Conservation (phyloP, 768 basidiomycete species). For the Paxillus ammoniavirescens region DNA sequence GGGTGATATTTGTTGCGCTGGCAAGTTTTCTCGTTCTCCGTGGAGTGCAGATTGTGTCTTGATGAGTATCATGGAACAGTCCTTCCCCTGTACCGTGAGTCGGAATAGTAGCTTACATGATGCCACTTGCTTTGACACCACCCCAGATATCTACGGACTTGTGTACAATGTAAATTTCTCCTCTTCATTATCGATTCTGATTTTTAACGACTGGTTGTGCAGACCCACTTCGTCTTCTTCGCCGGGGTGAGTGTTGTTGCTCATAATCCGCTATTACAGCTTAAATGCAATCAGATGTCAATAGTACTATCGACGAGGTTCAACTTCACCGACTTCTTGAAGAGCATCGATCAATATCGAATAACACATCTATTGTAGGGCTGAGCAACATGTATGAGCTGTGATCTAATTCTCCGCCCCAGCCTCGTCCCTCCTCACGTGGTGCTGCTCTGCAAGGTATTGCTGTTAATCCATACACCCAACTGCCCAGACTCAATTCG, state of each 20-base stretch:
- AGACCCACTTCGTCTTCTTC: conserved; percentile 56
- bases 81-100: conserved; percentile 55
- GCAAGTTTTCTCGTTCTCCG: conserved; percentile 29
- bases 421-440: conserved; percentile 43
- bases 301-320: conserved; percentile 42
- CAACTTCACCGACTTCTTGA: conserved; percentile 38
- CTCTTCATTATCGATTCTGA: neutral
- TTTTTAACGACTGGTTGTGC: conserved; percentile 28
- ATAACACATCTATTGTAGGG: conserved; percentile 41
- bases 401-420: neutral
- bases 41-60: neutral
- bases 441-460: conserved; percentile 42
- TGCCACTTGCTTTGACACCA: neutral
- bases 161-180: conserved; percentile 44
- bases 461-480: neutral
- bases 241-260: conserved; percentile 38
- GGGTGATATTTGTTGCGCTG: conserved; percentile 57
- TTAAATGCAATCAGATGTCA: conserved; percentile 37
- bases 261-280: neutral
- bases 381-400: neutral
- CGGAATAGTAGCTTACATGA: neutral
- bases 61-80: conserved; percentile 30
- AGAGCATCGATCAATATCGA: conserved; percentile 39
- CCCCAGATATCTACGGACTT: conserved; percentile 60
- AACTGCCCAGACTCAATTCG: neutral